Evolutionary conservation across 2,329 filamentous ascomycete genomes (phyloP).

Genomic region (Penicillium sp.): DNA sequence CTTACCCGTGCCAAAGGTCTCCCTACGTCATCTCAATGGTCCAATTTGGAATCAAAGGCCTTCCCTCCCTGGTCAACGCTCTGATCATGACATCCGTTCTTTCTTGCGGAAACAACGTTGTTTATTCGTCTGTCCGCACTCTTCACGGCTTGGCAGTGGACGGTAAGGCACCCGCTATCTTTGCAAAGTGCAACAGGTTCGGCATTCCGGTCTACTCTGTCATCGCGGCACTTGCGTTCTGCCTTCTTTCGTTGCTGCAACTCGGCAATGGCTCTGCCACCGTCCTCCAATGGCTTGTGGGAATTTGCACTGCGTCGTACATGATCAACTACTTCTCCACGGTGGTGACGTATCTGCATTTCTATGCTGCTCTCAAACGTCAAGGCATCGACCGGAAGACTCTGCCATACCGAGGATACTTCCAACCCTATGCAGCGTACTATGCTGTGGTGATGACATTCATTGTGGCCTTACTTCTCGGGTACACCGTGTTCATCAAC

Average conservation of each 20-base stretch:
- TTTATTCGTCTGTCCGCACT: conserved; percentile 63
- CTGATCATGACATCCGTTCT: conserved; percentile 65
- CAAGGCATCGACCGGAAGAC: conserved; percentile 66
- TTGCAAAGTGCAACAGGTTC: conserved; percentile 52
- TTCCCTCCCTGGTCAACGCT: conserved; percentile 68
- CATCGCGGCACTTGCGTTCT: conserved; percentile 60
- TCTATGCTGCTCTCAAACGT: conserved; percentile 62
- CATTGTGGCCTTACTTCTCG: conserved; percentile 68
- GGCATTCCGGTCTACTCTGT: conserved; percentile 73
- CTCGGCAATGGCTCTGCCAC: conserved; percentile 61
- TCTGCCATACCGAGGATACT: conserved; percentile 65
- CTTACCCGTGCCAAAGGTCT: conserved; percentile 11
- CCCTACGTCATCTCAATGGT: conserved; percentile 67
- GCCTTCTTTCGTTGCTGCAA: conserved; percentile 70
- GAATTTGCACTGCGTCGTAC: conserved; percentile 29
- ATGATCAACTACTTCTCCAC: conserved; percentile 52
- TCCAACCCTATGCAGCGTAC: conserved; percentile 70
- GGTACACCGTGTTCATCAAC: conserved; percentile 69
- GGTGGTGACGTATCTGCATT: conserved; percentile 67
- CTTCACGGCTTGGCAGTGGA: conserved; percentile 65
- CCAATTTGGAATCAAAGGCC: conserved; percentile 57
- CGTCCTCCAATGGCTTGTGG: conserved; percentile 53
- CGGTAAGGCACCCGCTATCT: conserved; percentile 54
- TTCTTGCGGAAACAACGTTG: conserved; percentile 63
- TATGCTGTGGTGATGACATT: conserved; percentile 61